Conservation (phyloP, 2,329 filamentous ascomycete species). For the Ceratocystis albifundus region DNA sequence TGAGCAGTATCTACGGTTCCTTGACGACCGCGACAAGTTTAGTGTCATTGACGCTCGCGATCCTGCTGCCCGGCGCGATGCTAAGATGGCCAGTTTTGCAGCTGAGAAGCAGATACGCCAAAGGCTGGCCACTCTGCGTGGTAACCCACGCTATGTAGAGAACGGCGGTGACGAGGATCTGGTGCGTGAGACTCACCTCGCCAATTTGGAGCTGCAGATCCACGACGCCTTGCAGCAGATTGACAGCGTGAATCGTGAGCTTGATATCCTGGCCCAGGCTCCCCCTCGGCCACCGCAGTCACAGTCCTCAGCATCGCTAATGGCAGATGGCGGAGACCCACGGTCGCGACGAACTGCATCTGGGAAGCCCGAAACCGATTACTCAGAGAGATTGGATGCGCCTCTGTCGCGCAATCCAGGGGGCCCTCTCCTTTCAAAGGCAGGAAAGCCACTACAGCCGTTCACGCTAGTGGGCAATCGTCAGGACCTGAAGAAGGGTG, state of each 20-base stretch:
- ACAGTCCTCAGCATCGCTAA: slow-evolving; percentile 35
- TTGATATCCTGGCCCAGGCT: slow-evolving; percentile 67
- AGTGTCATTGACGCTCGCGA: slow-evolving; percentile 52
- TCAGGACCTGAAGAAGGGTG: slow-evolving; percentile 61
- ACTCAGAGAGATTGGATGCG: slow-evolving; percentile 63
- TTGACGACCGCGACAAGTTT: slow-evolving; percentile 60
- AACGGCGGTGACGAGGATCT: slow-evolving; percentile 62
- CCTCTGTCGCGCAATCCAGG: slow-evolving; percentile 43
- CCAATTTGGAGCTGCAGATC: slow-evolving; percentile 58
- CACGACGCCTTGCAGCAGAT: slow-evolving; percentile 77
- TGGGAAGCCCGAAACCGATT: slow-evolving; percentile 37
- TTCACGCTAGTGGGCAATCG: slow-evolving; percentile 76
- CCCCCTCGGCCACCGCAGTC: slow-evolving; percentile 41
- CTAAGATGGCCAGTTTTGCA: slow-evolving; percentile 76
- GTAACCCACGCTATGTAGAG: slow-evolving; percentile 43
- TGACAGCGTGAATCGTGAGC: slow-evolving; percentile 76
- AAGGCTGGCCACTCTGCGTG: slow-evolving; percentile 53
- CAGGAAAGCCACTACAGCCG: slow-evolving; percentile 77
- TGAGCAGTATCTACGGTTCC: slow-evolving; percentile 60
- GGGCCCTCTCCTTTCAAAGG: slow-evolving; percentile 64
- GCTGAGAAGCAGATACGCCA: slow-evolving; percentile 76
- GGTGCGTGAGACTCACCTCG: slow-evolving; percentile 66
- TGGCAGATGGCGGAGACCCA: slow-evolving; percentile 29
- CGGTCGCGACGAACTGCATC: slow-evolving; percentile 28
- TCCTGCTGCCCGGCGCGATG: slow-evolving; percentile 59